Conservation (phyloP, 805 yeast species). For the Wickerhamiella domercqiae region DNA sequence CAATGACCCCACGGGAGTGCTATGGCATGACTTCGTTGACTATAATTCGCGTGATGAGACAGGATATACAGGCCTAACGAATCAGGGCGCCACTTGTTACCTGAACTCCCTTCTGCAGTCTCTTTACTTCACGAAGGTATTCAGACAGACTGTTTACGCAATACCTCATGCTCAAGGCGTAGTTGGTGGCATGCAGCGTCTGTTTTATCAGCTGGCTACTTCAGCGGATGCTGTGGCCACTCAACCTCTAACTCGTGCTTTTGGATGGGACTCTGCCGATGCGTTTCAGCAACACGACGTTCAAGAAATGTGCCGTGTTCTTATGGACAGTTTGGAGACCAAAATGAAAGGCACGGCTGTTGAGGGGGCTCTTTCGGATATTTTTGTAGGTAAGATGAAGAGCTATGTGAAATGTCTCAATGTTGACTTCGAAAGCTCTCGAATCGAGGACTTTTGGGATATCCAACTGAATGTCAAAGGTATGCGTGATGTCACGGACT, state of each 20-base stretch:
- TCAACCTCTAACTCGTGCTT: conserved; percentile 68
- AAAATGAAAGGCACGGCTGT: conserved; percentile 82
- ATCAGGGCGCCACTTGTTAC: conserved; percentile 98
- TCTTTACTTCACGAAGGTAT: conserved; percentile 67
- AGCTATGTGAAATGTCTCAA: conserved; percentile 83
- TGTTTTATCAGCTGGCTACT: conserved; percentile 65
- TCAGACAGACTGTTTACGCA: conserved; percentile 72
- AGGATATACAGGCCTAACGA: conserved; percentile 82
- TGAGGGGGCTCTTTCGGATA: conserved; percentile 56
- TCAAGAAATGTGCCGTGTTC: conserved; percentile 84
- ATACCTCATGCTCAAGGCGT: conserved; percentile 64
- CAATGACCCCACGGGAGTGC: conserved; percentile 82
- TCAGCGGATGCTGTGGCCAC: conserved; percentile 72
- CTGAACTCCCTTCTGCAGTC: conserved; percentile 85
- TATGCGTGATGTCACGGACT: conserved; percentile 49
- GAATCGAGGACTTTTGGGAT: conserved; percentile 96
- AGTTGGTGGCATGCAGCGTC: conserved; percentile 70
- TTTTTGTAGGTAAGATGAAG: conserved; percentile 95
- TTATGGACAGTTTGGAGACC: conserved; percentile 85
- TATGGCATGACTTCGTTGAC: conserved; percentile 78
- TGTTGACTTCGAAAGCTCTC: conserved; percentile 82
- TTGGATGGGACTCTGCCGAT: conserved; percentile 94
- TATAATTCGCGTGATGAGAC: conserved; percentile 71
- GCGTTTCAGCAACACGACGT: conserved; percentile 98
- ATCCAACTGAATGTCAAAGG: conserved; percentile 88